Evolutionary conservation across 495 filamentous ascomycete species (phyloP).

Genomic region (Neurospora intermedia): DNA sequence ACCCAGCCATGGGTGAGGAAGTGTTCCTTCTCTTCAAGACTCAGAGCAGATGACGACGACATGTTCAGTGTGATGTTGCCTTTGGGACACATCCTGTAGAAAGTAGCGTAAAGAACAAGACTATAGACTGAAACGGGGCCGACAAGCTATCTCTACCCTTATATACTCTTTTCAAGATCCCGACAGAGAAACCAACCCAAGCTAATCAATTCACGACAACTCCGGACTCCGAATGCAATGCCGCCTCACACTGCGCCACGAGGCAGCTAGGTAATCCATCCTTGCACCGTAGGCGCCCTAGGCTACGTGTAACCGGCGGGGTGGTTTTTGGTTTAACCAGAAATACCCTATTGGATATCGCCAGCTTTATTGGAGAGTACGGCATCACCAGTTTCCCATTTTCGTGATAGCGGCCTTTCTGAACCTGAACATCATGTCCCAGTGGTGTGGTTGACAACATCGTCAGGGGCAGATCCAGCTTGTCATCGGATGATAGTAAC

Average conservation of each 20-base stretch:
- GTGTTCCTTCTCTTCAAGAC: conserved; percentile 49
- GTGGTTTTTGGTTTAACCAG: conserved; percentile 9
- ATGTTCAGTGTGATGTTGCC: conserved; percentile 5
- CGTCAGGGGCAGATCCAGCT: background rate
- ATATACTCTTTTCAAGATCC: background rate
- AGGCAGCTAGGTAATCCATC: background rate
- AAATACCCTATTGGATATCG: conserved; percentile 4
- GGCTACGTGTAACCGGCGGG: background rate
- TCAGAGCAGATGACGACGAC: conserved; percentile 35
- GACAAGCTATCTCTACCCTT: background rate
- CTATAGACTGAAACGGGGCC: background rate
- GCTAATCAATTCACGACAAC: background rate
- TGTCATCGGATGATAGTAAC: background rate
- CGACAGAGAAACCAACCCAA: background rate
- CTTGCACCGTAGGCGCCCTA: background rate
- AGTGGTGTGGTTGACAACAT: conserved; percentile 2
- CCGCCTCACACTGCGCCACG: background rate
- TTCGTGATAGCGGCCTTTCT: conserved; percentile 6
- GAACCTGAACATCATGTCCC: background rate
- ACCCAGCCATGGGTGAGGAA: conserved; percentile 59
- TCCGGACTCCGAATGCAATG: background rate
- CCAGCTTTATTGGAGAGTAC: background rate
- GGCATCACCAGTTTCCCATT: conserved; percentile 5
- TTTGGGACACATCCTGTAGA: background rate
- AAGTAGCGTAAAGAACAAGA: background rate